Base-by-base conservation (phyloP, 2,329 filamentous ascomycete genomes). In the Diaporthe australafricana region DNA sequence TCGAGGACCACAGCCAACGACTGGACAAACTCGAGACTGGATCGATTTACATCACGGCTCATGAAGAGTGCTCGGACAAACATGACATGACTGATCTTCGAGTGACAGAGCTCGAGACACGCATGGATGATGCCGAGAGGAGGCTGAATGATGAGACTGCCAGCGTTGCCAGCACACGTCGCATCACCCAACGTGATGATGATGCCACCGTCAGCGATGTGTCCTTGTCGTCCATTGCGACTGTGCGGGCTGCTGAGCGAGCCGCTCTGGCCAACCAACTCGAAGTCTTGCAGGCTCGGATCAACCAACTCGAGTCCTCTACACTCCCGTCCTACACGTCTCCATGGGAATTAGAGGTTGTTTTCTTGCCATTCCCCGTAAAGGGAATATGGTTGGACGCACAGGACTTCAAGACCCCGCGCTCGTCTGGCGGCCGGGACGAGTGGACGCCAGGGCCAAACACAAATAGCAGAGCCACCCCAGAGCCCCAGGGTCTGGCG, bases 261-360 rank as follows among this genome's bases (percentile, higher is more conserved):
- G 82, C 83, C 38, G 86, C 89, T 72, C 77, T 90, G 14, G 82
- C 84, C 75, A 85, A 79, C 63, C 85, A 89, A 74, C 81, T 91
- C 1, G 83, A 88, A 74, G 79, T 80, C 8, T 79, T 90, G 0
- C 84, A 87, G 74, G 83, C 85, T 3, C 86, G 88, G 73, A 81
- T 90, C 62, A 80, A 84, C 38, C 84, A 88, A 53, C 83, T 94
- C 12, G 91, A 93, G 79, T 78, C 80, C 16, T 86, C 87, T 7
- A 83, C 87, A 12, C 80, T 90, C 38, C 92, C 93, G n/a, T 90
- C 92, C 0, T 84, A 84, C 35, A 81, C 82, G 52, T 85, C 88
- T 50, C 92, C 93, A 0, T 95, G 93, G 92, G 89, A 93, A 75
- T 83, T 96, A 1, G 93, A 95, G 77, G 91, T 95, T 5, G 90